These are phyloP conservation scores for Dactylellina drechsleri DNA, from an alignment of 2,329 filamentous ascomycete species.

Conservation along the genomic window DNA sequence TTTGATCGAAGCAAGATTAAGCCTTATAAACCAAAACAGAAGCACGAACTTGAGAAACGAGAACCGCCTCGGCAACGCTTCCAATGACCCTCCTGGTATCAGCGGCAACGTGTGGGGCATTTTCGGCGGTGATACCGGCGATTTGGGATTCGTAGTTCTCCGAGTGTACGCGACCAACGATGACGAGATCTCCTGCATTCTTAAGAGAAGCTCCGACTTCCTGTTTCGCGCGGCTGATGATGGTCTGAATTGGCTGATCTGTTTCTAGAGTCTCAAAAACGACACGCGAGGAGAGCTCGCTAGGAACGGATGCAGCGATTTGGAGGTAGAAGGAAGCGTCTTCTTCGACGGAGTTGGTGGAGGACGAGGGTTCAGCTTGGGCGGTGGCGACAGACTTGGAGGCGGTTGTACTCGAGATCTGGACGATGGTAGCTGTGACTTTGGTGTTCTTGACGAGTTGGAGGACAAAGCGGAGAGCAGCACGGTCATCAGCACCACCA, in stretches of 20 bases:
- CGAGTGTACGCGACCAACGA: slow-evolving; percentile 70
- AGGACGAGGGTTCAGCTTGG: slow-evolving; percentile 56
- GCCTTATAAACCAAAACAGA: slow-evolving; percentile 50
- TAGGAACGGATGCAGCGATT: slow-evolving; percentile 68
- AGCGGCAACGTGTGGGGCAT: slow-evolving; percentile 58
- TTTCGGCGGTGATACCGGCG: slow-evolving; percentile 54
- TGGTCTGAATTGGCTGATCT: slow-evolving; percentile 56
- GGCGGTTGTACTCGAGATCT: slow-evolving; percentile 63
- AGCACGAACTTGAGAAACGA: slow-evolving; percentile 46
- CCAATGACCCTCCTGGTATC: slow-evolving; percentile 69
- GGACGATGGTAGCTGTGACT: slow-evolving; percentile 80
- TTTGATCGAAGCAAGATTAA: not conserved
- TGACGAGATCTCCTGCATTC: slow-evolving; percentile 77
- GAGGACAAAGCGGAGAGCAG: slow-evolving; percentile 81
- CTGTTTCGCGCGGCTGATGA: slow-evolving; percentile 64
- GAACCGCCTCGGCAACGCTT: slow-evolving; percentile 67
- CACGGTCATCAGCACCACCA: slow-evolving; percentile 81
- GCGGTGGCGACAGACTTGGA: slow-evolving; percentile 26
- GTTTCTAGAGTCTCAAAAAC: slow-evolving; percentile 65
- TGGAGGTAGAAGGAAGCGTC: slow-evolving; percentile 69
- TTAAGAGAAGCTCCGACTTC: slow-evolving; percentile 71
- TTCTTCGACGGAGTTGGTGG: slow-evolving; percentile 60
- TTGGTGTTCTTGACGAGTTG: slow-evolving; percentile 83
- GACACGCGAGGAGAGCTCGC: slow-evolving; percentile 67
- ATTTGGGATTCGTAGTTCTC: slow-evolving; percentile 47